Conservation (phyloP, 2,329 filamentous ascomycete genomes). For the Thyridium curvatum region DNA sequence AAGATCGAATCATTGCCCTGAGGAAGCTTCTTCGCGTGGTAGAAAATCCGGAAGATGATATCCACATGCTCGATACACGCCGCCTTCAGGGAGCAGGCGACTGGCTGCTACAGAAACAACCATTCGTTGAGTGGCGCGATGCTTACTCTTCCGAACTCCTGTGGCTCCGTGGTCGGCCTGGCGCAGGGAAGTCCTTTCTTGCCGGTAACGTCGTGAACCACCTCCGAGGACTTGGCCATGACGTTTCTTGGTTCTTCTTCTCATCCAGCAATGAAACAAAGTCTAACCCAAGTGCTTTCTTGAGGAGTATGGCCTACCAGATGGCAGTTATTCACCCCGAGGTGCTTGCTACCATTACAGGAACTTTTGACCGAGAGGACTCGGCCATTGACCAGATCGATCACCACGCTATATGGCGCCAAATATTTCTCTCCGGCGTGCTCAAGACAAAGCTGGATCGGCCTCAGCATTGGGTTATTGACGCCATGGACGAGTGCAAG, state of each 20-base stretch:
- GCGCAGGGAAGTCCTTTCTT: constrained; percentile 13
- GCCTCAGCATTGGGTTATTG: constrained; percentile 23
- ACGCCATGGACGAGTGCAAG: constrained; percentile 23
- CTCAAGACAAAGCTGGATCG: constrained; percentile 11
- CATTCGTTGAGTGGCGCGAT: constrained; percentile 7
- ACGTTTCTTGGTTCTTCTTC: constrained; percentile 15
- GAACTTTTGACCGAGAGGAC: constrained; percentile 9
- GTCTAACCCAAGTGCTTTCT: constrained; percentile 10
- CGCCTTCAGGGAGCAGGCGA: no score
- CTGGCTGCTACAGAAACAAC: constrained; percentile 6
- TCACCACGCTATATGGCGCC: constrained; percentile 17
- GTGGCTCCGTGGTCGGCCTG: constrained; percentile 13
- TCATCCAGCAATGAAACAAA: constrained; percentile 30
- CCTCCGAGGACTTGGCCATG: constrained; percentile 1
- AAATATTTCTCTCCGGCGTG: constrained; percentile 14
- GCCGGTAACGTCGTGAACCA: constrained; percentile 9
- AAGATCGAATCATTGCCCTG: constrained; percentile 2
- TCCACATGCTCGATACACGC: constrained; percentile 3
- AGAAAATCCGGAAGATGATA: constrained; percentile 10
- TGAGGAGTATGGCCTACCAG: constrained; percentile 22
- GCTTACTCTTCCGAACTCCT: constrained; percentile 1
- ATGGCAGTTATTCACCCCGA: constrained; percentile 19
- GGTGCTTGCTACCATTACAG: constrained; percentile 7
- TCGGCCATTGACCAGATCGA: constrained; percentile 14
- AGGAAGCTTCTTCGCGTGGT: constrained; percentile 5